These are phyloP conservation scores for Candida gorgasii DNA, from an alignment of 805 yeast genomes.

Conservation along the genomic window DNA sequence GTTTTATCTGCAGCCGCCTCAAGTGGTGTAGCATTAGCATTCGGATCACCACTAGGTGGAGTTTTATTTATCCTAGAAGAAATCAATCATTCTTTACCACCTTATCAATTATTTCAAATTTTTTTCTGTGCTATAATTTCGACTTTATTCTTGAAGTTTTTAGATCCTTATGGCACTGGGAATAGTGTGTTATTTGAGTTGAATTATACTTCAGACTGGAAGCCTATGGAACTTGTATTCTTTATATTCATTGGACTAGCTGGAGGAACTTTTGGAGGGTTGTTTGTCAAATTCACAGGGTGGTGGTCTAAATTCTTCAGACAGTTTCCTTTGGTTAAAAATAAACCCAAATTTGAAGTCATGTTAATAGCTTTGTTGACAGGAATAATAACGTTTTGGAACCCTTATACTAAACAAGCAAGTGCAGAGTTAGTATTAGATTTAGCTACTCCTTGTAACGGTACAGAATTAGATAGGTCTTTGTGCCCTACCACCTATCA, in stretches of 20 bases:
- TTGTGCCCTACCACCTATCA: slow-evolving; percentile 30
- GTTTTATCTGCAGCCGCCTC: slow-evolving; percentile 56
- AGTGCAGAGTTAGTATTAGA: slow-evolving; percentile 50
- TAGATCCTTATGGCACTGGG: slow-evolving; percentile 62
- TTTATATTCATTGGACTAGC: slow-evolving; percentile 49
- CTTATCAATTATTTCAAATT: slow-evolving; percentile 53
- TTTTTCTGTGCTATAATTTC: slow-evolving; percentile 58
- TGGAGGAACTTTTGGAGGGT: slow-evolving; percentile 57
- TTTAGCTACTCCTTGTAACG: slow-evolving; percentile 52
- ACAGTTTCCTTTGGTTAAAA: slow-evolving; percentile 27
- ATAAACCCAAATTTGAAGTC: slow-evolving; percentile 47
- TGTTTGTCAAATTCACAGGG: slow-evolving; percentile 45
- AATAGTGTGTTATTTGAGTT: slow-evolving; percentile 57
- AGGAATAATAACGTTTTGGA: slow-evolving; percentile 47
- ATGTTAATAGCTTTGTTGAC: slow-evolving; percentile 45
- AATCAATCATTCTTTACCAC: slow-evolving; percentile 55
- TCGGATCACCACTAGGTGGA: slow-evolving; percentile 62
- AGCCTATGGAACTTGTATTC: slow-evolving; percentile 44
- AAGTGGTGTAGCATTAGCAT: slow-evolving; percentile 62
- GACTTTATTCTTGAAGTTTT: slow-evolving; percentile 50
- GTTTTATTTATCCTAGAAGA: slow-evolving; percentile 59
- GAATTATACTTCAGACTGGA: slow-evolving; percentile 53
- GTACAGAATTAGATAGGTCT: slow-evolving; percentile 23
- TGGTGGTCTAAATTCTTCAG: slow-evolving; percentile 50
- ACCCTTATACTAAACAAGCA: slow-evolving; percentile 50